Conservation (phyloP, 257 asterid species). For the Nicotiana noctiflora region DNA sequence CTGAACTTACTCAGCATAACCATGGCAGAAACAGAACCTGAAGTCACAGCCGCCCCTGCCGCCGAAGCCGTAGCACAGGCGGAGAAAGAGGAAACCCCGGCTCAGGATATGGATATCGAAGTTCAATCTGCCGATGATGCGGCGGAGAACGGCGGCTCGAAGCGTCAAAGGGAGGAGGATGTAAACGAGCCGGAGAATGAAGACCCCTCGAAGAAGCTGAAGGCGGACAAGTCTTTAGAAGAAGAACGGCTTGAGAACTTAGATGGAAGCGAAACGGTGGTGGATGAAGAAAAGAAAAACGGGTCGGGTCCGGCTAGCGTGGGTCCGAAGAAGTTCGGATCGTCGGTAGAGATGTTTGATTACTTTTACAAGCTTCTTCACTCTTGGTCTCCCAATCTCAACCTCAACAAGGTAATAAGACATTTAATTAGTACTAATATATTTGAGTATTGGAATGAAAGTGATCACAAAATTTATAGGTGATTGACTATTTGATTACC, state of each 20-base stretch:
- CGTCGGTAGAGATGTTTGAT: slow-evolving; percentile 66
- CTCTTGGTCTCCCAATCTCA: slow-evolving; percentile 54
- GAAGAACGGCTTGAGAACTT: slow-evolving; percentile 1
- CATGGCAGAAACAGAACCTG: slow-evolving; percentile 8
- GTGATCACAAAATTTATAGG: not conserved
- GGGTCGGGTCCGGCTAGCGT: slow-evolving; percentile 25
- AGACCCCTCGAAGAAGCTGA: slow-evolving; percentile 35
- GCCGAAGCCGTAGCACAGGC: slow-evolving; percentile 9
- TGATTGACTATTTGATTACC: not conserved
- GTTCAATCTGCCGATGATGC: slow-evolving; percentile 10
- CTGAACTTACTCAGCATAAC: not conserved
- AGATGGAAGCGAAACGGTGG: not conserved
- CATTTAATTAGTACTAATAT: not conserved
- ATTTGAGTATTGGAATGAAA: not conserved
- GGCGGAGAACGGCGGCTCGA: slow-evolving; percentile 20
- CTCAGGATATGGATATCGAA: slow-evolving; percentile 34
- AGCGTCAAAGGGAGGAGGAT: slow-evolving; percentile 67
- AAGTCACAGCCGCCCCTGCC: not conserved
- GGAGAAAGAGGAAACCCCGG: not conserved
- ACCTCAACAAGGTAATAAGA: slow-evolving; percentile 55
- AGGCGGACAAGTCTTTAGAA: slow-evolving; percentile 27
- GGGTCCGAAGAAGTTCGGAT: slow-evolving; percentile 62
- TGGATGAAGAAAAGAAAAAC: not conserved
- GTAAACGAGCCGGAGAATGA: slow-evolving; percentile 17
- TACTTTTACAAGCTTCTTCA: slow-evolving; percentile 72